Conservation (phyloP, 225 moss, liverwort and hornwort species). For the Physcomitrium patens region DNA sequence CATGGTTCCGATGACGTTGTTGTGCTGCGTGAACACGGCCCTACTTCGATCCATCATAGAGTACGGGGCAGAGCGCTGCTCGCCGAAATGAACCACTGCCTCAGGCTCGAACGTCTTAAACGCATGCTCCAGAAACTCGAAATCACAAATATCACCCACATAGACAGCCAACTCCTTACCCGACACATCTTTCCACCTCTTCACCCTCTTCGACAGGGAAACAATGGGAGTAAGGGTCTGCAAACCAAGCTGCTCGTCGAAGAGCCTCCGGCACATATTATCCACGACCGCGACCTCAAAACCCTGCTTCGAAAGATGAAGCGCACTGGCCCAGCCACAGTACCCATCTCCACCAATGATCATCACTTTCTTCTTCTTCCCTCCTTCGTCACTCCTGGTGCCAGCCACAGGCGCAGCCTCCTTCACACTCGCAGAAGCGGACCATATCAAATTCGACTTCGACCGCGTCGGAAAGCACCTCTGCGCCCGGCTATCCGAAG, state of each 20-base stretch:
- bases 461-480: neutral
- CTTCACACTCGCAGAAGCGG: slow-evolving; percentile 68
- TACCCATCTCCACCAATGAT: slow-evolving; percentile 95
- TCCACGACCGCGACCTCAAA: slow-evolving; percentile 91
- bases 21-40: slow-evolving; percentile 90
- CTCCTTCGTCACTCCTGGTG: slow-evolving; percentile 12
- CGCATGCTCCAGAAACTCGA: slow-evolving; percentile 89
- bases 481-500: neutral
- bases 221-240: slow-evolving; percentile 86
- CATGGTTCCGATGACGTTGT: slow-evolving; percentile 93
- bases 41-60: slow-evolving; percentile 96
- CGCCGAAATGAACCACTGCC: slow-evolving; percentile 84
- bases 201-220: slow-evolving; percentile 83
- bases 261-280: slow-evolving; percentile 83
- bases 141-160: slow-evolving; percentile 91
- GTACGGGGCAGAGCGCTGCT: slow-evolving; percentile 95
- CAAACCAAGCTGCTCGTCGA: slow-evolving; percentile 91
- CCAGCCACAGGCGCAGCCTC: slow-evolving; percentile 58
- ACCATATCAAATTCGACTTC: slow-evolving; percentile 27
- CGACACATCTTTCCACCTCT: slow-evolving; percentile 76
- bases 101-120: slow-evolving; percentile 82
- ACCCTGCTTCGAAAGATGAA: slow-evolving; percentile 81
- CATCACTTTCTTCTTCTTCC: slow-evolving; percentile 87
- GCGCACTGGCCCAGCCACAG: slow-evolving; percentile 95
- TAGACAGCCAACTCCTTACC: slow-evolving; percentile 75